Conservation (phyloP, 1,284 basidiomycete species). For the Rhodotorula sp. region DNA sequence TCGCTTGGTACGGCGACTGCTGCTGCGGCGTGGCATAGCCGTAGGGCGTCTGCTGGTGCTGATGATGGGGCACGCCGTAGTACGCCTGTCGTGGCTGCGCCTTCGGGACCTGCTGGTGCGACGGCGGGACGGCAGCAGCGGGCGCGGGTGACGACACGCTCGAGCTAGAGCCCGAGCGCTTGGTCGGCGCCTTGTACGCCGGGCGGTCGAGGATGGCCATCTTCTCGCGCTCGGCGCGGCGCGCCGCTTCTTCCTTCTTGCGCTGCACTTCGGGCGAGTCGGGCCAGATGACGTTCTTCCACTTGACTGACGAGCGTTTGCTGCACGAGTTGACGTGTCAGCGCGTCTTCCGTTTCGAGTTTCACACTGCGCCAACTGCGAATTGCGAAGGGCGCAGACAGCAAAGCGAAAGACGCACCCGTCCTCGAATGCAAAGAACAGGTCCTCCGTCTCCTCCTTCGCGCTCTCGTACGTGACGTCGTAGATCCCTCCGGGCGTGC, state of each 20-base stretch:
- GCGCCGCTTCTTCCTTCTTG: conserved; percentile 27
- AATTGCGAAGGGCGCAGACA: background rate
- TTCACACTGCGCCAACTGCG: background rate
- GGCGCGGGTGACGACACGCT: background rate
- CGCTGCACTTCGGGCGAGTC: conserved; percentile 25
- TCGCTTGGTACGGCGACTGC: background rate
- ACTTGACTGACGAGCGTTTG: conserved; percentile 17
- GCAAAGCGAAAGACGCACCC: conserved; percentile 44
- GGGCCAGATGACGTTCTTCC: conserved; percentile 38
- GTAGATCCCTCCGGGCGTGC: conserved; percentile 72
- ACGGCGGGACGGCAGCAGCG: background rate
- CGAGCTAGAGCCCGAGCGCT: background rate
- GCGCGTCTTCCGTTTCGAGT: background rate
- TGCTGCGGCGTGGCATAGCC: background rate
- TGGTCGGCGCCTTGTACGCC: conserved; percentile 17
- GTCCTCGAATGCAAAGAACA: conserved; percentile 78
- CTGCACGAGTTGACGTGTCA: conserved; percentile 3
- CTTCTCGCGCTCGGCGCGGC: conserved; percentile 17
- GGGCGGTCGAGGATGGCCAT: conserved; percentile 22
- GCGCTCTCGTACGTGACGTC: conserved; percentile 73
- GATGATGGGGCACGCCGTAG: background rate
- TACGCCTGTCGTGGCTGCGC: background rate
- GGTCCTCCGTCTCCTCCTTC: conserved; percentile 64
- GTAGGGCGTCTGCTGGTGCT: background rate
- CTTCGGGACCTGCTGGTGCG: background rate